These are phyloP conservation scores for Neurospora tetrasperma DNA, from an alignment of 495 filamentous ascomycete species.

Conservation along the genomic window DNA sequence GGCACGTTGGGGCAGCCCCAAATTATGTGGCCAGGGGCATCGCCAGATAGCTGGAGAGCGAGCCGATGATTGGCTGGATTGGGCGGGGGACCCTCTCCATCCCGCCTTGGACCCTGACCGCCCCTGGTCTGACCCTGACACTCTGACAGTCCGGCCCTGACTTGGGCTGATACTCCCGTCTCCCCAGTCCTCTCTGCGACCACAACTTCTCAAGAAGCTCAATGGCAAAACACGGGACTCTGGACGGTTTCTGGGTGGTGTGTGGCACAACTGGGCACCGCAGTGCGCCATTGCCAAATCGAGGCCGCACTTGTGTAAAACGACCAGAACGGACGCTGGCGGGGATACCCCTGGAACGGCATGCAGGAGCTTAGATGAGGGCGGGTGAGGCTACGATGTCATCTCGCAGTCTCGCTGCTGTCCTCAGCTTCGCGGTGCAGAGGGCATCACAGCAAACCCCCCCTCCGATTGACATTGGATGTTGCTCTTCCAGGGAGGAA, in stretches of 20 bases:
- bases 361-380: neutral
- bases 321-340: neutral
- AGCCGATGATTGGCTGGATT: neutral
- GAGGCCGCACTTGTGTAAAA: neutral
- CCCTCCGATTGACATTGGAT: neutral
- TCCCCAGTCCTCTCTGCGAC: neutral
- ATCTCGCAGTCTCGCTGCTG: neutral
- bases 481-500: neutral
- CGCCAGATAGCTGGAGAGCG: neutral
- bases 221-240: neutral
- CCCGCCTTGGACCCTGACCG: neutral
- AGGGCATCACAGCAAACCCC: neutral
- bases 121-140: neutral
- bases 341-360: neutral
- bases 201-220: neutral
- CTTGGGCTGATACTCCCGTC: neutral
- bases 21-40: conserved; percentile 1
- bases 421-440: neutral
- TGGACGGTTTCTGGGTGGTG: neutral
- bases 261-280: neutral
- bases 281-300: neutral
- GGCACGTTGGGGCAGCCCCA: neutral
- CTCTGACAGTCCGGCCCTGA: neutral
- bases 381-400: neutral
- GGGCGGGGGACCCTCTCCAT: neutral